Evolutionary conservation across 2,329 filamentous ascomycete genomes (phyloP).

Genomic region (Aspergillus persii): DNA sequence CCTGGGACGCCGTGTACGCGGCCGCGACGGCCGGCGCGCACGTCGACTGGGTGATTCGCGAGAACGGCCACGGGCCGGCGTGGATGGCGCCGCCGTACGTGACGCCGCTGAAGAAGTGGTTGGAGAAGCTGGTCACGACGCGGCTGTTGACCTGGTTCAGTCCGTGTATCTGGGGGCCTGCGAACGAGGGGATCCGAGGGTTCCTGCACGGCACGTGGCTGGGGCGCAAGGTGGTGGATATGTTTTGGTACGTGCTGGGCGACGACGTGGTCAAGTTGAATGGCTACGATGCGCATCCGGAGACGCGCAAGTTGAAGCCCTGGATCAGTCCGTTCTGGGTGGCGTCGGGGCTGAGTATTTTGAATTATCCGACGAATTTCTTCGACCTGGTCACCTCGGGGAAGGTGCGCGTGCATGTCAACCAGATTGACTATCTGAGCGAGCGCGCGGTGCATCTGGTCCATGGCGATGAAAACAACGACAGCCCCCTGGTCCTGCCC

Average conservation of each 20-base stretch:
- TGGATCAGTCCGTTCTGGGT: slow-evolving; percentile 53
- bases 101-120: slow-evolving; percentile 64
- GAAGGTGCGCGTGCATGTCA: slow-evolving; percentile 55
- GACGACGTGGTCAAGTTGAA: slow-evolving; percentile 51
- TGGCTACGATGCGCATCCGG: slow-evolving; percentile 45
- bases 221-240: slow-evolving; percentile 48
- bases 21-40: slow-evolving; percentile 54
- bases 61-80: slow-evolving; percentile 40
- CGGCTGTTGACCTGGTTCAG: slow-evolving; percentile 71
- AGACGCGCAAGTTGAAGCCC: slow-evolving; percentile 47
- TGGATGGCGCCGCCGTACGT: slow-evolving; percentile 54
- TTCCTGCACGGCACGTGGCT: slow-evolving; percentile 54
- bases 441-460: slow-evolving; percentile 48
- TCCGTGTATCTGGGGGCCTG: slow-evolving; percentile 69
- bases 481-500: slow-evolving; percentile 25
- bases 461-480: slow-evolving; percentile 45
- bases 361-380: slow-evolving; percentile 60
- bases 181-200: slow-evolving; percentile 44
- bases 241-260: slow-evolving; percentile 55
- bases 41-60: slow-evolving; percentile 44
- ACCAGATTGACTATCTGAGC: slow-evolving; percentile 53
- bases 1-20: slow-evolving; percentile 62
- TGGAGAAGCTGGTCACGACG: slow-evolving; percentile 66
- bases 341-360: slow-evolving; percentile 56
- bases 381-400: slow-evolving; percentile 56